Evolutionary conservation across 176 grass and related monocot genomes (phyloP), one percentile per base, ranked within the genome.

Genomic region (Oryza punctata): DNA sequence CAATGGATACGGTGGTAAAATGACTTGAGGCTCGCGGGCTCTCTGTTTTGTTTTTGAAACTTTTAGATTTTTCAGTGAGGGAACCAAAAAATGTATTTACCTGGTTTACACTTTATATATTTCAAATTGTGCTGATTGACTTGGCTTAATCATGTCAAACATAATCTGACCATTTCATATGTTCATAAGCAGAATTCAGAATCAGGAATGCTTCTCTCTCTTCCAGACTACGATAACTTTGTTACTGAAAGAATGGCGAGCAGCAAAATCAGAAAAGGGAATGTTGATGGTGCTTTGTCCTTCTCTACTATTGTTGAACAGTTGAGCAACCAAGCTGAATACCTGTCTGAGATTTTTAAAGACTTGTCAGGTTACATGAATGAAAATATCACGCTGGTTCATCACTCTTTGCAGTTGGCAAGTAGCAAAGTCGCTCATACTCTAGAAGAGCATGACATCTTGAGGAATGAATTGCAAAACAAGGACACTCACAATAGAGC

Each of bases 391-490:
- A 78, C 70, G 29, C 73, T 81, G 64, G 72, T 93, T 80, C 81
- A 78, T 45, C 91, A 47, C 85, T 85, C 80, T 80, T 64, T 95
- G 65, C 88, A 93, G 73, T 72, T 75, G 38, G 85, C 73, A 76
- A 94, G 83, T 29, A 85, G 83, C 45, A 82, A 91, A 50, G 87
- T 95, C 60, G 73, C 85, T 84, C 77, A 75, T 89, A 88, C 89
- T 81, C 88, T 95, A 78, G 82, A 94, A 84, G 69, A 85, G 65
- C 80, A 88, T 28, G 87, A 75, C 28, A 76, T 77, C 61, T 84
- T 95, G 86, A 98, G 90, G 77, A 84, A 81, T 67, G 80, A 98
- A 83, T 83, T 95, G 80, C 76, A 71, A 33, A 90, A 88, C 75
- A 88, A 88, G 80, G 91, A 90, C 46, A 61, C 63, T 82, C 60